Evolutionary conservation across 2,329 filamentous ascomycete species (phyloP).

Genomic region (Fusarium anguioides): DNA sequence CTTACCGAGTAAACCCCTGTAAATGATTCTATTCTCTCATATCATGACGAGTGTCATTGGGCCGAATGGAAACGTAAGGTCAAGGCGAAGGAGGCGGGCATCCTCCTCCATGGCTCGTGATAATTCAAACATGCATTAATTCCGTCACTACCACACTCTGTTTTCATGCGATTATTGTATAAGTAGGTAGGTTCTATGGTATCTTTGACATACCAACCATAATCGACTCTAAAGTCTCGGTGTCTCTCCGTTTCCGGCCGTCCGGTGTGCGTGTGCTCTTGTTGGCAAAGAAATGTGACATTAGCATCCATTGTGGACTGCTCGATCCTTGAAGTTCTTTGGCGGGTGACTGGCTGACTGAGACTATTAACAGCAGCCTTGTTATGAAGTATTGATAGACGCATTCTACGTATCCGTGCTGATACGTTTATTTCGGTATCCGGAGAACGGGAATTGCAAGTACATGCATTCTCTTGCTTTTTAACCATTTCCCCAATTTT

Average conservation of each 20-base stretch:
- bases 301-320: conserved; percentile 19
- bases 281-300: conserved; percentile 2
- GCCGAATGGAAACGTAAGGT: not conserved
- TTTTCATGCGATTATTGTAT: not conserved
- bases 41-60: conserved; percentile 18
- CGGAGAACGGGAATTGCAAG: conserved; percentile 30
- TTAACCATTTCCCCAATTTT: conserved; percentile 18
- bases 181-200: too few species aligned
- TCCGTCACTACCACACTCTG: not conserved
- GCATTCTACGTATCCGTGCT: not conserved
- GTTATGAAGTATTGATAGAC: conserved; percentile 12
- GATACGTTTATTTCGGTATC: conserved; percentile 22
- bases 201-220: not conserved
- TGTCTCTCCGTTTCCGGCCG: conserved; percentile 43
- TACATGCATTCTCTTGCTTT: conserved; percentile 2
- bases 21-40: conserved; percentile 4
- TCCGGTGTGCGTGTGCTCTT: conserved; percentile 28
- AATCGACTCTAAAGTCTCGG: conserved; percentile 14
- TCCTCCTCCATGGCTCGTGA: conserved; percentile 3
- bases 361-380: conserved; percentile 1
- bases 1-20: conserved; percentile 30
- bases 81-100: conserved; percentile 22
- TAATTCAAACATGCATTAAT: conserved; percentile 8
- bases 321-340: conserved; percentile 6
- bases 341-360: not conserved